Conservation (phyloP, 75 land plant genomes). For the Pinus tabuliformis region DNA sequence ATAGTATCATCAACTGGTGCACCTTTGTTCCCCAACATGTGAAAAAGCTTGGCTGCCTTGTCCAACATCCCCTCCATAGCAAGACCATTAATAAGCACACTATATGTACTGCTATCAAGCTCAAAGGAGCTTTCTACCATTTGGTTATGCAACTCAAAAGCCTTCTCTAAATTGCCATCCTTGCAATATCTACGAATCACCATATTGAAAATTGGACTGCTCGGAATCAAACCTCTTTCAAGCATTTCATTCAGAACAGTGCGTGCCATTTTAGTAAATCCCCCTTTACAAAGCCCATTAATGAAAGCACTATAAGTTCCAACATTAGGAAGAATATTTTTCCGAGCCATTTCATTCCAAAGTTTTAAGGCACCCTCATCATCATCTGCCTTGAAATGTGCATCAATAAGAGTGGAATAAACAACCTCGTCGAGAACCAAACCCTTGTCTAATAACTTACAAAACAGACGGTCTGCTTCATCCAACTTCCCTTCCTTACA, state of each 20-base stretch:
- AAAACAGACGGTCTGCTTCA: constrained; percentile 35
- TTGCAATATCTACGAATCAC: constrained; percentile 68
- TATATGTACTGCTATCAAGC: constrained; percentile 61
- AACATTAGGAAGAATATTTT: constrained; percentile 46
- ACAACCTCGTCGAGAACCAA: constrained; percentile 59
- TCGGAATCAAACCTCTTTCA: constrained; percentile 60
- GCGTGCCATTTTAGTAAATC: constrained; percentile 41
- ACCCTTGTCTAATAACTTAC: constrained; percentile 26
- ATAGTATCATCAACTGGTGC: constrained; percentile 34
- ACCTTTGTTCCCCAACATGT: constrained; percentile 57
- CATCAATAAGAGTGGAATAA: constrained; percentile 60
- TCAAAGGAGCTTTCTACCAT: constrained; percentile 61
- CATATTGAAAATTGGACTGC: constrained; percentile 66
- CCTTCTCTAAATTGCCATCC: constrained; percentile 59
- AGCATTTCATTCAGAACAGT: constrained; percentile 58
- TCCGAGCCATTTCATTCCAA: constrained; percentile 67
- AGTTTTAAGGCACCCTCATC: constrained; percentile 58
- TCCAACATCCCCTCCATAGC: constrained; percentile 54
- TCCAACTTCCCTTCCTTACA: constrained; percentile 41
- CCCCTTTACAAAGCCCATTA: constrained; percentile 49
- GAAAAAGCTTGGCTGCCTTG: constrained; percentile 62
- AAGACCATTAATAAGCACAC: constrained; percentile 63
- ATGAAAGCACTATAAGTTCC: constrained; percentile 63
- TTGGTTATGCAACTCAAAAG: constrained; percentile 65
- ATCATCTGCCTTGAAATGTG: constrained; percentile 41